Conservation (phyloP, 176 grass and related monocot species). For the Avena eriantha region DNA sequence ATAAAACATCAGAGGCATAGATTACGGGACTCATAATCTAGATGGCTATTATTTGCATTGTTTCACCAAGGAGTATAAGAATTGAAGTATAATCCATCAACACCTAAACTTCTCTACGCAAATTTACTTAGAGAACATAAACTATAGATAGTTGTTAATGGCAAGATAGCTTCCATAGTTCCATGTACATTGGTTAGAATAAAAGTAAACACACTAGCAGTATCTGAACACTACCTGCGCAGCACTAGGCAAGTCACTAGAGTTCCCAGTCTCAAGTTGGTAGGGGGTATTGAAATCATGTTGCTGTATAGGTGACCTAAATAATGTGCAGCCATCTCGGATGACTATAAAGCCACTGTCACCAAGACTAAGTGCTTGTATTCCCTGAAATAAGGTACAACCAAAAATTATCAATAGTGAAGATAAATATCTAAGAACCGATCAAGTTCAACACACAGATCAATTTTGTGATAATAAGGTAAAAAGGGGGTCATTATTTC, state of each 20-base stretch:
- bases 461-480: not conserved
- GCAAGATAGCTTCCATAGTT: not conserved
- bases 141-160: not conserved
- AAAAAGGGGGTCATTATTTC: not conserved
- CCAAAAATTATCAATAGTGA: not conserved
- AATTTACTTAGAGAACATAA: not conserved
- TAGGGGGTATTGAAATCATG: slow-evolving; percentile 85
- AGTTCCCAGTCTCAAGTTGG: slow-evolving; percentile 76
- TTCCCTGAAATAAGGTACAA: slow-evolving; percentile 46
- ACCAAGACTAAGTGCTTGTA: slow-evolving; percentile 71
- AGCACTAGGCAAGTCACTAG: slow-evolving; percentile 69
- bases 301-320: slow-evolving; percentile 70
- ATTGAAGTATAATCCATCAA: not conserved
- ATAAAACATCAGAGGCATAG: not conserved
- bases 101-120: not conserved
- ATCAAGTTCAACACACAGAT: not conserved
- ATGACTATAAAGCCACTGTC: slow-evolving; percentile 78
- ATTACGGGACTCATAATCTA: not conserved
- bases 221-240: slow-evolving; percentile 57
- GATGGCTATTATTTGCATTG: not conserved
- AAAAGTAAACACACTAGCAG: not conserved
- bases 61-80: not conserved
- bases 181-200: not conserved
- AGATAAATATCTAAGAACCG: not conserved
- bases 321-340: slow-evolving; percentile 73